Base-by-base conservation (phyloP, 1,284 basidiomycete genomes). In the Tilletia indica region DNA sequence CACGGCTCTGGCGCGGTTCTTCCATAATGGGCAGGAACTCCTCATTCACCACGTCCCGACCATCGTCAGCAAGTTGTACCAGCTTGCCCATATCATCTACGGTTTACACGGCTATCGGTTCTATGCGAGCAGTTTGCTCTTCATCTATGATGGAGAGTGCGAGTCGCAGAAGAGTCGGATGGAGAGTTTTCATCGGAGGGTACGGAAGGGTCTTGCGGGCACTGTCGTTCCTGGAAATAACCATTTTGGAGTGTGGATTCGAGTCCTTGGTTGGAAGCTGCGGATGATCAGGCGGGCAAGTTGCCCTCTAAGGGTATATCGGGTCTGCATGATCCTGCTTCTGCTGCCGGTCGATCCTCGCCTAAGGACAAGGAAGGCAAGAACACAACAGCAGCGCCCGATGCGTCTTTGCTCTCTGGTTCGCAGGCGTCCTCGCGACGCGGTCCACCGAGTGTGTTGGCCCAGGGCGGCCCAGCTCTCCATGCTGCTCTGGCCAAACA, bases 121-220 rank as follows among this genome's bases (percentile, higher is more conserved):
- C 85, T 99, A 99, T 83, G 97, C 97, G 31, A 97, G 95, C 86
- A 95, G 93, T 78, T 88, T 99, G 68, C 89, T 99, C 72, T 89
- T 99, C 82, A 97, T 99, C 84, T 99, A 99, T 85, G 97, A 99
- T 83, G 97, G 97, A 67, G 95, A 98, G 83, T 87, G 87, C 67
- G 91, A 93, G 76, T 89, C 90, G 1, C 97, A 98, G 85, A 90
- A 91, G 76, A 79, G 84, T 71, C 85, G 86, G 38, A 71, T 81
- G 64, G 72, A 79, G 2, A 78, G 76, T 36, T 84, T 84, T 38
- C 80, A 81, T 61, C 61, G 51, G 36, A 48, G 76, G 12, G 74
- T 76, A 48, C 49, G 49, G 36, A 68, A 71, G 38, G 78, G 79
- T 4, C 16, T 47, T 19, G 80, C 77, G 12, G 76, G 78, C 2